A percentile compares a stretch with the other conserved stretches of the same genome.
phyloP scores from a whole-genome alignment of 768 basidiomycete species.

The Mycena chlorophos region DNA sequence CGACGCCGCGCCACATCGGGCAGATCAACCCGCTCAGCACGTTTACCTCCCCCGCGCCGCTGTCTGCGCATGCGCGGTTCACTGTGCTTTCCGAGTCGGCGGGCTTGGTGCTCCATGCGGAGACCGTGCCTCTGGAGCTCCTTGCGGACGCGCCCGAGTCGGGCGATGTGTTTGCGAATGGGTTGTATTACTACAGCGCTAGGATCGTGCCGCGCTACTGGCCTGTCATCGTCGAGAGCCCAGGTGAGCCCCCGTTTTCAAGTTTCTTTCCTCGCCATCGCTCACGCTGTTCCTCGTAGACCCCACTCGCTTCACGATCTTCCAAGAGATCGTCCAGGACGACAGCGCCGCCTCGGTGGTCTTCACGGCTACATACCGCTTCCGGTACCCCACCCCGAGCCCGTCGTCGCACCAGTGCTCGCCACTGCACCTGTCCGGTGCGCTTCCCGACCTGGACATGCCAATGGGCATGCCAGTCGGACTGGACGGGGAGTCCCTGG shows the following conservation, averaged over 20 bases:
- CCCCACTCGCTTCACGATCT: conserved; percentile 63
- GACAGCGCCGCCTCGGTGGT: conserved; percentile 35
- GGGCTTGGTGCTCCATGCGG: conserved; percentile 52
- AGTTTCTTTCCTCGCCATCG: background rate
- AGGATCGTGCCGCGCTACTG: conserved; percentile 65
- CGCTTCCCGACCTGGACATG: background rate
- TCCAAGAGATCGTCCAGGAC: conserved; percentile 57
- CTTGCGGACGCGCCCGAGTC: conserved; percentile 26
- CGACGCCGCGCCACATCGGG: conserved; percentile 51
- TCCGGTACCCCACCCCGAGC: conserved; percentile 38
- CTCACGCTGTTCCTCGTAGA: conserved; percentile 41
- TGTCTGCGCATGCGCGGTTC: conserved; percentile 57
- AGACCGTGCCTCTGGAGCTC: conserved; percentile 43
- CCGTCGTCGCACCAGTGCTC: background rate
- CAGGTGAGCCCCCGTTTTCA: conserved; percentile 43
- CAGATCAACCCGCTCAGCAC: conserved; percentile 69
- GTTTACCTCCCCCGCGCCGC: conserved; percentile 49
- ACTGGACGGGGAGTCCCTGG: no score
- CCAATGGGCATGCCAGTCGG: background rate
- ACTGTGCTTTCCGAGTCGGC: conserved; percentile 45
- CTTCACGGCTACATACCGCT: conserved; percentile 64
- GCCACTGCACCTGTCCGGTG: background rate
- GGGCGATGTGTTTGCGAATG: conserved; percentile 8
- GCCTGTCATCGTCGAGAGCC: conserved; percentile 53
- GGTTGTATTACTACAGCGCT: conserved; percentile 53